Evolutionary conservation across 176 grass and related monocot genomes (phyloP).

Genomic region (Oryza coarctata): DNA sequence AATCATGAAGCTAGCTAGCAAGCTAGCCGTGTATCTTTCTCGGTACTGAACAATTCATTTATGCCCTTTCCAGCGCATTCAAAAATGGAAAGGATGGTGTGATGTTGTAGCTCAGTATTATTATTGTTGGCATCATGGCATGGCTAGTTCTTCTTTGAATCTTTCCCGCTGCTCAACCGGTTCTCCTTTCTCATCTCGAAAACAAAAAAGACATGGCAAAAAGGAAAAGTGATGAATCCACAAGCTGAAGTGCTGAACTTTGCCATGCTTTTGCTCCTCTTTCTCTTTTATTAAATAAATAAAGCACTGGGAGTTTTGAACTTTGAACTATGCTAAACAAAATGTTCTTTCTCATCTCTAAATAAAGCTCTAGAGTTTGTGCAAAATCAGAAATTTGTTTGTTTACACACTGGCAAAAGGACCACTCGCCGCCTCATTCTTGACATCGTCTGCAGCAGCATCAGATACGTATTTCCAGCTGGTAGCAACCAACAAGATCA

Average conservation of each 20-base stretch:
- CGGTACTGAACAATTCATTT: background rate
- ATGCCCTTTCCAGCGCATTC: background rate
- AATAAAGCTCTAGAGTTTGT: background rate
- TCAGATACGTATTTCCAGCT: background rate
- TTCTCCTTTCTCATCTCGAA: background rate
- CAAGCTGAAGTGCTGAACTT: slow-evolving; percentile 11
- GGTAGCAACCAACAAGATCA: background rate
- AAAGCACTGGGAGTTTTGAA: background rate
- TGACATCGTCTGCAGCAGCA: background rate
- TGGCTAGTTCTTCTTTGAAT: no score
- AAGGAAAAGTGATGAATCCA: background rate
- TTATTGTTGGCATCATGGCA: background rate
- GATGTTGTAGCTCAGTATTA: background rate
- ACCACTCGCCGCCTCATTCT: background rate
- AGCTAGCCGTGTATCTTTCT: background rate
- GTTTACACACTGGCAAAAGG: background rate
- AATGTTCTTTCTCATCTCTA: background rate
- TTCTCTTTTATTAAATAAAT: background rate
- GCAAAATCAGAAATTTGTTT: background rate
- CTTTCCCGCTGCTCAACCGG: slow-evolving; percentile 7
- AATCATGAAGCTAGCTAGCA: background rate
- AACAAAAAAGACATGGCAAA: background rate
- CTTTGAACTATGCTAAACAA: background rate
- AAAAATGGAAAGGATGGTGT: background rate
- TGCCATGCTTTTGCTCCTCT: background rate